A percentile compares a stretch with the other conserved stretches of the same genome.
phyloP scores from a whole-genome alignment of 192 early-diverging fungal genomes.

The Phycomyces blakesleeanus region DNA sequence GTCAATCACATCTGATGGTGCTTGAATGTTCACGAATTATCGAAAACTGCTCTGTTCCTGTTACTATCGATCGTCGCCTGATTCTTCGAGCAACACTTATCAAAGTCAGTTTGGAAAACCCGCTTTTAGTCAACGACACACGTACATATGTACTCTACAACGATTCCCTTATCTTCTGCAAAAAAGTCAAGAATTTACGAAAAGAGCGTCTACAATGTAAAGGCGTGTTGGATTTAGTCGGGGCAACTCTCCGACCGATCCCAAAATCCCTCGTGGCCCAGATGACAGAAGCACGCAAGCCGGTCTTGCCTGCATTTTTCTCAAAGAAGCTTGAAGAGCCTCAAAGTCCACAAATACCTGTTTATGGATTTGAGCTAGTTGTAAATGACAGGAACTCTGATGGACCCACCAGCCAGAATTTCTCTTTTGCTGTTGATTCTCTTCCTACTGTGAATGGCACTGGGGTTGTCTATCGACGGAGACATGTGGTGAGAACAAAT shows the following conservation, averaged over 20 bases:
- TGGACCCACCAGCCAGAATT: neutral
- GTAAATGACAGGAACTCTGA: neutral
- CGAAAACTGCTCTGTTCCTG: slow-evolving; percentile 3
- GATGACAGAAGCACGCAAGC: slow-evolving; percentile 10
- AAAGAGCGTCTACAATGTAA: slow-evolving; percentile 14
- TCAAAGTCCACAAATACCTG: neutral
- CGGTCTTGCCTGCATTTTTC: neutral
- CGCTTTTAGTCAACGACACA: neutral
- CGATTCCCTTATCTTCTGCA: slow-evolving; percentile 20
- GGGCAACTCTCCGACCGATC: neutral
- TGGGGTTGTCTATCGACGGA: neutral
- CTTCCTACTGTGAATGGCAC: neutral
- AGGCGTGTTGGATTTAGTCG: slow-evolving; percentile 6
- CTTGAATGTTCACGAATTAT: slow-evolving; percentile 3
- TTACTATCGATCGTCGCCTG: slow-evolving; percentile 15
- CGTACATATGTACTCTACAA: slow-evolving; percentile 29
- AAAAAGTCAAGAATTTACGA: neutral
- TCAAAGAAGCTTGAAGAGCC: neutral
- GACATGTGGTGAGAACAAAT: slow-evolving; percentile 13
- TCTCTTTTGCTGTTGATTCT: neutral
- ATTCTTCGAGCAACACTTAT: slow-evolving; percentile 13
- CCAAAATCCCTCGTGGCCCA: neutral
- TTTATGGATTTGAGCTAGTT: slow-evolving; percentile 21
- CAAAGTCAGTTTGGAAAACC: slow-evolving; percentile 6
- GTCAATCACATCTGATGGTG: slow-evolving; percentile 3